A percentile compares a stretch with the other conserved stretches of the same genome.
Conservation (phyloP, 2,329 filamentous ascomycete species). For the Colletotrichum sp. region DNA sequence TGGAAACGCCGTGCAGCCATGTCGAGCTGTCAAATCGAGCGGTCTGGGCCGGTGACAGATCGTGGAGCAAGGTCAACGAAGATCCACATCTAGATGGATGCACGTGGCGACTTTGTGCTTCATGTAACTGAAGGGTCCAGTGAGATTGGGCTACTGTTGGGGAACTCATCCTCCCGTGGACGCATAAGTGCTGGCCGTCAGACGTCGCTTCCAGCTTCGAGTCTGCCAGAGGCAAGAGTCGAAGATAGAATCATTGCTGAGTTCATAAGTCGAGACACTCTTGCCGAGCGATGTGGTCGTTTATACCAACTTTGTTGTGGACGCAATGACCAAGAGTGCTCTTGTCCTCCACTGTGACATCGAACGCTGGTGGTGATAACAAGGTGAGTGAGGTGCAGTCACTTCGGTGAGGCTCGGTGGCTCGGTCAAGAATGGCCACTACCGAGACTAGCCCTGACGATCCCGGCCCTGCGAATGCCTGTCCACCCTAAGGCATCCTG, state of each 20-base stretch:
- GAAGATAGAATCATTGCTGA: background rate
- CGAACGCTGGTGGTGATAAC: background rate
- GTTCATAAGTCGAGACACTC: background rate
- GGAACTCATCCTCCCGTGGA: background rate
- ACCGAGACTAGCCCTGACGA: background rate
- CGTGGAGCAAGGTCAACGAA: background rate
- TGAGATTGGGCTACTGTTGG: background rate
- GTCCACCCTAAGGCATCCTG: background rate
- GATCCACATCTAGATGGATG: background rate
- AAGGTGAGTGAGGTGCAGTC: background rate
- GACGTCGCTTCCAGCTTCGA: background rate
- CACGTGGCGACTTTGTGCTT: background rate
- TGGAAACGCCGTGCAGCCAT: background rate
- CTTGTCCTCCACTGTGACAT: background rate
- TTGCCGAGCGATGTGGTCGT: background rate
- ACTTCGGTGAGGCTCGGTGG: background rate
- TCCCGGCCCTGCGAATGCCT: background rate
- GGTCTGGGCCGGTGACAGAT: background rate
- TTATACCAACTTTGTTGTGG: background rate
- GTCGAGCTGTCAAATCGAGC: background rate
- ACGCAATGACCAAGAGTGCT: background rate
- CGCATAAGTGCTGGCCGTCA: background rate
- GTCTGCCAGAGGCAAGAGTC: background rate
- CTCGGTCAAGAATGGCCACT: background rate
- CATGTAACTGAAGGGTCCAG: background rate